These are phyloP conservation scores for Plasmodium gaboni DNA, from an alignment of 169 alveolate genomes.

Conservation along the genomic window DNA sequence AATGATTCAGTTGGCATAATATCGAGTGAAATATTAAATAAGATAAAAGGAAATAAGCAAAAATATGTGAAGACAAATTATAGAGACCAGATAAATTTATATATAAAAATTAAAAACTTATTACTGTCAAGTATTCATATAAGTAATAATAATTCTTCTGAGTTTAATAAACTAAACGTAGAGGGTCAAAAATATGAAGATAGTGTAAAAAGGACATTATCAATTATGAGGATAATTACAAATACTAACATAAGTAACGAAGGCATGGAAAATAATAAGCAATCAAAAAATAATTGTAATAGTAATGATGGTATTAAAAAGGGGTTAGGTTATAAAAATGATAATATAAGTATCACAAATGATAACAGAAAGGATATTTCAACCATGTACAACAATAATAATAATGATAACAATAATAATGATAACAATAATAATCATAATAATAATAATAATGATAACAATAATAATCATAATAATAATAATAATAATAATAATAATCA, in stretches of 20 bases:
- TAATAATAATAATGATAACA: neutral
- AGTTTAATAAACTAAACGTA: no score
- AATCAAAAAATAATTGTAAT: neutral
- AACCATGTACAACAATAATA: neutral
- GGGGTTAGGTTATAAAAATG: neutral
- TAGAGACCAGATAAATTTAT: slow-evolving; percentile 14
- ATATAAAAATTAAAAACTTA: neutral
- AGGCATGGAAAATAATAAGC: neutral
- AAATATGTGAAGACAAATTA: slow-evolving; percentile 8
- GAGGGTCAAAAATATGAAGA: no score
- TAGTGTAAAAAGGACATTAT: no score
- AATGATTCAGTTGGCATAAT: slow-evolving; percentile 8
- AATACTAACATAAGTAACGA: neutral
- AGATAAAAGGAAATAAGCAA: slow-evolving; percentile 21
- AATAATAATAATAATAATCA: neutral
- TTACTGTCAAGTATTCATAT: neutral
- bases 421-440: neutral
- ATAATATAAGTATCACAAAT: neutral
- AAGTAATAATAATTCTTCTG: no score
- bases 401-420: neutral
- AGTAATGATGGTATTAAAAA: neutral
- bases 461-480: neutral
- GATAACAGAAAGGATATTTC: neutral
- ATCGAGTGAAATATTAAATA: slow-evolving; percentile 12
- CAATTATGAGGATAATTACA: no score